Conservation (phyloP, 2,329 filamentous ascomycete genomes). For the Aureobasidium sp. region DNA sequence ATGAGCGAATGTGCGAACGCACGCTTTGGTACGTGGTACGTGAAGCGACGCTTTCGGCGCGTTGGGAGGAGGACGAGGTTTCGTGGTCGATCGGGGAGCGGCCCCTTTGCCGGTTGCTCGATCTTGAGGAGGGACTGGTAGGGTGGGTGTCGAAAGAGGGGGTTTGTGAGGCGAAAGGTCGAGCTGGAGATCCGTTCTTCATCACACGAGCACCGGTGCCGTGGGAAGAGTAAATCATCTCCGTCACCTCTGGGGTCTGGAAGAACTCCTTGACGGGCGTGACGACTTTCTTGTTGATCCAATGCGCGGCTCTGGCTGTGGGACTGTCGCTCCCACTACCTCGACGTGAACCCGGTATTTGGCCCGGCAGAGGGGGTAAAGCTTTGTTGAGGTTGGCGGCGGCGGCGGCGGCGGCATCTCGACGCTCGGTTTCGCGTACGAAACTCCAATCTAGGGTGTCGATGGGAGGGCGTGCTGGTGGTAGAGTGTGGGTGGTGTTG, state of each 20-base stretch:
- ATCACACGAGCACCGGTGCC: no score
- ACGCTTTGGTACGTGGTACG: background rate
- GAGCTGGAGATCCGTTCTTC: no score
- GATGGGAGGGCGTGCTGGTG: background rate
- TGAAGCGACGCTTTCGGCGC: background rate
- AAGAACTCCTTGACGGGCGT: conserved; percentile 2
- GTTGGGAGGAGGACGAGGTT: background rate
- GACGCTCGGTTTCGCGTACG: no score
- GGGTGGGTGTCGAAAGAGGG: no score
- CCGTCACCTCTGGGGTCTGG: background rate
- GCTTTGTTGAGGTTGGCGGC: conserved; percentile 4
- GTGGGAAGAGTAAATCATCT: no score
- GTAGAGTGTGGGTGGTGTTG: background rate
- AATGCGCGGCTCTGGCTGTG: background rate
- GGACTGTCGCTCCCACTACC: background rate
- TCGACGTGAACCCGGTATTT: background rate
- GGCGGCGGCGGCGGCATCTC: no score
- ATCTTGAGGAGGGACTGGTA: no score
- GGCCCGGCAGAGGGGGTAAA: background rate
- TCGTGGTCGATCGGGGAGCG: no score
- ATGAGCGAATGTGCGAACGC: background rate
- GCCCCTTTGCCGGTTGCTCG: no score
- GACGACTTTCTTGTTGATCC: background rate
- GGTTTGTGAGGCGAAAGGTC: no score
- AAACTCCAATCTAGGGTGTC: background rate